phyloP scores from a whole-genome alignment of 495 filamentous ascomycete genomes.

The Penicillium atrosanguineum region DNA sequence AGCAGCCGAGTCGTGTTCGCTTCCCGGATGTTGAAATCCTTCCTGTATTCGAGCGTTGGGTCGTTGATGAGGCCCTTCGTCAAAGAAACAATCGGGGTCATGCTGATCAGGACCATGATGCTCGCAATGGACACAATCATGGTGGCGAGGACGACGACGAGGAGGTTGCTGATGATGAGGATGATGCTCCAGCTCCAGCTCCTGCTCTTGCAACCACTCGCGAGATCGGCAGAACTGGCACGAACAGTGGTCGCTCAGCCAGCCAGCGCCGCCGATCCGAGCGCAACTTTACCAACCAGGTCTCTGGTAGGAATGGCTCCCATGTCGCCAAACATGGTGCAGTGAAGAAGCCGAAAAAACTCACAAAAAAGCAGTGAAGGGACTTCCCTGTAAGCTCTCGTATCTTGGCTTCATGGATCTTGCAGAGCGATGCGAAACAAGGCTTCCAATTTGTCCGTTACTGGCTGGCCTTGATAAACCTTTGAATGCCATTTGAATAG shows the following conservation, averaged over 20 bases:
- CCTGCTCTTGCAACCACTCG: neutral
- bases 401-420: neutral
- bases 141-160: neutral
- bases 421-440: neutral
- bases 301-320: neutral
- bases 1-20: conserved; percentile 5
- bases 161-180: neutral
- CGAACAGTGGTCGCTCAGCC: conserved; percentile 9
- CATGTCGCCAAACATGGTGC: neutral
- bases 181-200: neutral
- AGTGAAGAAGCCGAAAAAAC: conserved; percentile 9
- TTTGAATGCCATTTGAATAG: neutral
- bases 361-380: neutral
- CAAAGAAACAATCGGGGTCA: neutral
- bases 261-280: conserved; percentile 12
- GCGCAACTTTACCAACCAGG: neutral
- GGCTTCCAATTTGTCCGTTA: neutral
- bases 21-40: conserved; percentile 71
- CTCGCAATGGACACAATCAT: neutral
- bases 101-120: neutral
- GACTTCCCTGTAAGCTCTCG: neutral
- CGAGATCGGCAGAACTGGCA: conserved; percentile 2
- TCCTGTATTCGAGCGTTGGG: conserved; percentile 47
- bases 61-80: conserved; percentile 8
- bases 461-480: neutral